phyloP scores from a whole-genome alignment of 1,284 basidiomycete genomes.

The Ganoderma lingzhi region DNA sequence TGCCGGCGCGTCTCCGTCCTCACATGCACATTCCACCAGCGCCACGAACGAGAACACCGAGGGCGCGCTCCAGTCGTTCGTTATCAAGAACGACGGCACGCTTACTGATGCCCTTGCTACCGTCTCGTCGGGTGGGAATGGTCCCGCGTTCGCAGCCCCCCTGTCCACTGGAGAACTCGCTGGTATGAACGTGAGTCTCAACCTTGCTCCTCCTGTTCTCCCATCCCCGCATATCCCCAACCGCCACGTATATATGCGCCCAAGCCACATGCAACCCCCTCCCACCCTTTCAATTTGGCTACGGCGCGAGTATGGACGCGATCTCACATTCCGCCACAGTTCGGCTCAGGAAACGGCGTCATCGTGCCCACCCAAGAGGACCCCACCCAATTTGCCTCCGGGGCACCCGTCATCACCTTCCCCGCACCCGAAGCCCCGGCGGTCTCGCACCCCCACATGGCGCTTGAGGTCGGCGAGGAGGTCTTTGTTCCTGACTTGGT shows the following conservation, averaged over 20 bases:
- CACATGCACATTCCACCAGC: conserved; percentile 42
- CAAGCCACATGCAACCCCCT: not conserved
- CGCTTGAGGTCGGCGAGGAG: conserved; percentile 59
- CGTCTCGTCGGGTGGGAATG: conserved; percentile 56
- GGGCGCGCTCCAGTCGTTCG: conserved; percentile 65
- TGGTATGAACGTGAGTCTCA: conserved; percentile 56
- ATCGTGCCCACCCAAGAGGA: conserved; percentile 56
- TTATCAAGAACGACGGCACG: conserved; percentile 51
- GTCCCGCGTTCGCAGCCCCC: conserved; percentile 59
- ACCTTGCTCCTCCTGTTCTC: conserved; percentile 1
- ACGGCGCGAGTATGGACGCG: not conserved
- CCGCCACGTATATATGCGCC: not conserved
- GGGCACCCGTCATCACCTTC: conserved; percentile 60
- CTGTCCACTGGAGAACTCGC: conserved; percentile 65
- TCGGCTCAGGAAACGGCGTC: conserved; percentile 61
- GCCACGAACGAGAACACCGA: conserved; percentile 59
- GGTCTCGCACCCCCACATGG: conserved; percentile 71
- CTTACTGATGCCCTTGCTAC: conserved; percentile 57
- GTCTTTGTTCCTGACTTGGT: conserved; percentile 74
- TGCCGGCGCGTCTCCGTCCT: not conserved
- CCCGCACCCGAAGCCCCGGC: conserved; percentile 50
- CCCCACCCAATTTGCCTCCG: conserved; percentile 50
- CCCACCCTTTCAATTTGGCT: conserved; percentile 1
- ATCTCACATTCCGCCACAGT: conserved; percentile 46
- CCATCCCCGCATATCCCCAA: not conserved